Evolutionary conservation across 23 red algal genomes (phyloP).

Genomic region (Cyanidium caldarium): DNA sequence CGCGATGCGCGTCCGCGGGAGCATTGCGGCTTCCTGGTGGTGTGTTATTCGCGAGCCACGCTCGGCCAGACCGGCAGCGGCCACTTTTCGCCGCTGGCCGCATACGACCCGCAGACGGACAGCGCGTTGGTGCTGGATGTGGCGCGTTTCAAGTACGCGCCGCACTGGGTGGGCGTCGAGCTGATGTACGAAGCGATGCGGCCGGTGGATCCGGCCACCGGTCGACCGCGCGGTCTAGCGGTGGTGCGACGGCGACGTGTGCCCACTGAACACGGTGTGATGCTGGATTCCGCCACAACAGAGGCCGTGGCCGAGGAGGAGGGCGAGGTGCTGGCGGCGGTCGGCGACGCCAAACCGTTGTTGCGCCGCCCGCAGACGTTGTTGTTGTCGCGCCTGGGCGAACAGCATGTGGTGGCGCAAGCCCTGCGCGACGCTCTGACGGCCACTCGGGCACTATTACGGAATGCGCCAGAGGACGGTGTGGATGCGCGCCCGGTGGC

Average conservation of each 20-base stretch:
- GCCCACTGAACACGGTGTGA: not conserved
- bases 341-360: not conserved
- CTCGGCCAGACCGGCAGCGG: constrained; percentile 56
- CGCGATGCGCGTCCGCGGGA: not conserved
- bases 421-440: not conserved
- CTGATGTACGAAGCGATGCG: constrained; percentile 24
- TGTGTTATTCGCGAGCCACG: constrained; percentile 23
- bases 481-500: not conserved
- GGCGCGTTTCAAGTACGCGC: constrained; percentile 77
- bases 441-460: not conserved
- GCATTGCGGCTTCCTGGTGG: constrained; percentile 22
- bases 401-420: not conserved
- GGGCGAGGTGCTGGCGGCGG: not conserved
- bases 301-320: not conserved
- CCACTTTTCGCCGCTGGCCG: constrained; percentile 61
- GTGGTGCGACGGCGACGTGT: not conserved
- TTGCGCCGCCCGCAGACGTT: not conserved
- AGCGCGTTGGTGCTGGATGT: constrained; percentile 49
- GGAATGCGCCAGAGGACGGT: not conserved
- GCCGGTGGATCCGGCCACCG: constrained; percentile 22
- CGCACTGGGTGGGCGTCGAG: constrained; percentile 41
- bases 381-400: not conserved
- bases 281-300: no score
- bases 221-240: constrained; percentile 17
- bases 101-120: constrained; percentile 38